Percentiles rank a stretch among this genome's conserved stretches.
These are phyloP conservation scores for Boletus sp. DNA, from an alignment of 1,284 basidiomycete genomes.

Conservation along the genomic window DNA sequence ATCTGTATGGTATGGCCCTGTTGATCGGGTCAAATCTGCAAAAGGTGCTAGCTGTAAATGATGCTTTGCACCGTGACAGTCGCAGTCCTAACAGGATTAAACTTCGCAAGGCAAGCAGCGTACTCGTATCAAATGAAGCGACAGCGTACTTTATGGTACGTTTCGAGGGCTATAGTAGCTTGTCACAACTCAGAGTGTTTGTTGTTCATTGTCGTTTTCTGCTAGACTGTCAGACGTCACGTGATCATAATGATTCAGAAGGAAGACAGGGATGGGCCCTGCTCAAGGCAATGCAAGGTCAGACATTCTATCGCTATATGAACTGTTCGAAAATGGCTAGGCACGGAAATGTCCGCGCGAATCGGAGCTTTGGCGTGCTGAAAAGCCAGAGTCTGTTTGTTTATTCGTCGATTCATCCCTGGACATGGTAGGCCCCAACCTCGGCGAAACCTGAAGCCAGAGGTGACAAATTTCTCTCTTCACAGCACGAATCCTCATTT, in stretches of 20 bases:
- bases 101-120: background rate
- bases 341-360: conserved; percentile 1
- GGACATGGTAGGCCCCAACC: background rate
- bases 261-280: background rate
- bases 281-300: conserved; percentile 1
- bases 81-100: no score
- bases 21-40: no score
- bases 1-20: no score
- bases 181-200: background rate
- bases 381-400: background rate
- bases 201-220: no score
- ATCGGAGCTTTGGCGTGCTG: background rate
- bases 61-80: no score
- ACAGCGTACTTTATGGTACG: conserved; percentile 1
- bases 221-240: conserved; percentile 3
- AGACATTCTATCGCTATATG: background rate
- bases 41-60: no score
- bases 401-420: conserved; percentile 9
- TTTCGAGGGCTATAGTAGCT: background rate
- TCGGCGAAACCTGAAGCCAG: background rate
- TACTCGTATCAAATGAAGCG: background rate
- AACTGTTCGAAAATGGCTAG: background rate
- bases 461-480: conserved; percentile 13
- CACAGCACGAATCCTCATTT: conserved; percentile 17
- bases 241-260: conserved; percentile 2